These are phyloP conservation scores for Thielaviopsis cerberus DNA, from an alignment of 2,329 filamentous ascomycete species.

Conservation along the genomic window DNA sequence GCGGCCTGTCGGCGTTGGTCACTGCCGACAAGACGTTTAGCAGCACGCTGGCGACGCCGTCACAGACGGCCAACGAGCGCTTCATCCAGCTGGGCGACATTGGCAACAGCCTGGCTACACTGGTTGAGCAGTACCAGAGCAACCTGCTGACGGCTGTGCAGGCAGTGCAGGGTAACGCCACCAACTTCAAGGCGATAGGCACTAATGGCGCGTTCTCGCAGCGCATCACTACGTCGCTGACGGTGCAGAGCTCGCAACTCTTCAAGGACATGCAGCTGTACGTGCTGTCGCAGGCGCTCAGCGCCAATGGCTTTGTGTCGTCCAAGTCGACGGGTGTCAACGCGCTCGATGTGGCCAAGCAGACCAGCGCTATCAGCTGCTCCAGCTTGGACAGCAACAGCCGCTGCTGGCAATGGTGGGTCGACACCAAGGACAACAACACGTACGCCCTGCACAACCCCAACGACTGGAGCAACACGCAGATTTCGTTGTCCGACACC, in stretches of 20 bases:
- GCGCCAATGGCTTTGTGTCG: slow-evolving; percentile 15
- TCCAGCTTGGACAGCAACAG: not conserved
- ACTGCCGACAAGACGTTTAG: slow-evolving; percentile 10
- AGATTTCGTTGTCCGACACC: slow-evolving; percentile 13
- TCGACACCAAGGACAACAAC: slow-evolving; percentile 13
- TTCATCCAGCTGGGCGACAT: slow-evolving; percentile 16
- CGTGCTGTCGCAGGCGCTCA: slow-evolving; percentile 14
- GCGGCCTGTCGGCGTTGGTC: slow-evolving; percentile 10
- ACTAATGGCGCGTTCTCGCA: slow-evolving; percentile 15
- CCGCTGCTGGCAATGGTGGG: slow-evolving; percentile 15
- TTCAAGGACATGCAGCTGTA: slow-evolving; percentile 15
- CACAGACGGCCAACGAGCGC: slow-evolving; percentile 15
- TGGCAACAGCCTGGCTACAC: slow-evolving; percentile 13
- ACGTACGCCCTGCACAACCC: slow-evolving; percentile 16
- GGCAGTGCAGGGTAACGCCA: slow-evolving; percentile 14
- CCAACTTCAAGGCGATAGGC: slow-evolving; percentile 13
- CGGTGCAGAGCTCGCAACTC: slow-evolving; percentile 14
- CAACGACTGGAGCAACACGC: slow-evolving; percentile 13
- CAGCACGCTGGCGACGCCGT: slow-evolving; percentile 11
- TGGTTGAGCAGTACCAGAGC: slow-evolving; percentile 16
- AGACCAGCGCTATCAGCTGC: slow-evolving; percentile 11
- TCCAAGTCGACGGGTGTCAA: slow-evolving; percentile 14
- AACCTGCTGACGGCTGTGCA: slow-evolving; percentile 13
- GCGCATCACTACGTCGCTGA: slow-evolving; percentile 15
- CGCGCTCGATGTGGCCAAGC: slow-evolving; percentile 13